Evolutionary conservation across 108 stramenopile species (phyloP).

Genomic region (Schizochytrium sp.): DNA sequence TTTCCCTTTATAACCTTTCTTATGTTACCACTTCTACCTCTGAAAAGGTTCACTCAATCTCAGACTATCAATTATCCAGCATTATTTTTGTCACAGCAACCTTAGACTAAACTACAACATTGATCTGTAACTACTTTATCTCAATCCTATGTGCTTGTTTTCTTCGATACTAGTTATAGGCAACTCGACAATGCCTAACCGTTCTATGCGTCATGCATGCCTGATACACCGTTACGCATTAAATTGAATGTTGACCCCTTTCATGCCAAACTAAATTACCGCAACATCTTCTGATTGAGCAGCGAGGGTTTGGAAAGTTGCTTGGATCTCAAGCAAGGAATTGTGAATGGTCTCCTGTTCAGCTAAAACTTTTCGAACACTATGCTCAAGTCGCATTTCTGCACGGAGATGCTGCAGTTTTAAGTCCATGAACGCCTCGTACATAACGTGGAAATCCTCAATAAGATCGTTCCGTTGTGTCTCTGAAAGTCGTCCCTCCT

Average conservation of each 20-base stretch:
- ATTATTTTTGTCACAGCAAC: too few species aligned
- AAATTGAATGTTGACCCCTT: too few species aligned
- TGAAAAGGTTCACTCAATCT: too few species aligned
- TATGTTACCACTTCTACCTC: neutral
- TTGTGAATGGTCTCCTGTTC: neutral
- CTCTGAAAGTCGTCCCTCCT: neutral
- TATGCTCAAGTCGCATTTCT: neutral
- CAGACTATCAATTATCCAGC: too few species aligned
- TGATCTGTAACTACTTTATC: too few species aligned
- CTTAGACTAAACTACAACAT: too few species aligned
- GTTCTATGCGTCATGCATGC: too few species aligned
- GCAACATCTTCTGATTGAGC: neutral
- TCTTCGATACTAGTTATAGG: too few species aligned
- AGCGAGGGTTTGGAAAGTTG: neutral
- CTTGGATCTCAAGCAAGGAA: constrained; percentile 15
- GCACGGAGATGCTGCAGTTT: neutral
- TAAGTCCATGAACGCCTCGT: constrained; percentile 49
- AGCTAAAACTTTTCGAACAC: neutral
- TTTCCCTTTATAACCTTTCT: neutral
- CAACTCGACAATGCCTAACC: too few species aligned
- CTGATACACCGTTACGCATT: too few species aligned
- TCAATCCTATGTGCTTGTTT: too few species aligned
- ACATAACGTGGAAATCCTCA: neutral
- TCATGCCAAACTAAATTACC: too few species aligned
- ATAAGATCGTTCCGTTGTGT: constrained; percentile 14